Conservation (phyloP, 202 grass and related monocot genomes). For the Zizania palustris region DNA sequence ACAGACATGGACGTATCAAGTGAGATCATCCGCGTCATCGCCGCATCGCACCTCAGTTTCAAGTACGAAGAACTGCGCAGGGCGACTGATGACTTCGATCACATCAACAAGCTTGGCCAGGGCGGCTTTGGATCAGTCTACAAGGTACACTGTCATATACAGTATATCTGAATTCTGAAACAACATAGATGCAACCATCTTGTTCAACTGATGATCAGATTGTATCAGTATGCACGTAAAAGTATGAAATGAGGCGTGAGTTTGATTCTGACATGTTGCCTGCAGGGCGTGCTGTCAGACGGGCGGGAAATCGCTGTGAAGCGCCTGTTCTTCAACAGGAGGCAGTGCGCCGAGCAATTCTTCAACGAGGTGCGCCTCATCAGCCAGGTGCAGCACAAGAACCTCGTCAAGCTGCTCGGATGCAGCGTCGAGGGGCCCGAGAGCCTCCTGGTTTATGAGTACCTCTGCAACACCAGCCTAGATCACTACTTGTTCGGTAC, state of each 20-base stretch:
- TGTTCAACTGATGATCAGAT: too few relatives aligned
- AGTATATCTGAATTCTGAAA: not conserved
- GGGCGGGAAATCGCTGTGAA: conserved; percentile 82
- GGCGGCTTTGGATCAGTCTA: conserved; percentile 78
- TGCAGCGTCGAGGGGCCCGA: conserved; percentile 86
- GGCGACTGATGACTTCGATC: conserved; percentile 68
- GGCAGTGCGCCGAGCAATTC: conserved; percentile 73
- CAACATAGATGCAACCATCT: not conserved
- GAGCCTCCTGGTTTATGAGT: conserved; percentile 89
- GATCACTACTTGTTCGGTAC: conserved; percentile 82
- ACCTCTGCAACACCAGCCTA: conserved; percentile 87
- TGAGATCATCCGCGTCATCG: conserved; percentile 62
- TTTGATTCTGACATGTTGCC: conserved; percentile 9
- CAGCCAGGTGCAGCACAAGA: conserved; percentile 87
- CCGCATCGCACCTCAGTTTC: conserved; percentile 63
- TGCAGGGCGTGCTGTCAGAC: conserved; percentile 73
- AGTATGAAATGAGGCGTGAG: not conserved
- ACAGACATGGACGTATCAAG: conserved; percentile 61
- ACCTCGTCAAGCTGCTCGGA: conserved; percentile 76
- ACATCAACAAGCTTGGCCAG: conserved; percentile 79
- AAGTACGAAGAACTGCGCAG: conserved; percentile 62
- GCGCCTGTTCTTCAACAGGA: conserved; percentile 67
- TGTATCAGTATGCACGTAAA: too few relatives aligned
- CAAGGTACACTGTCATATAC: conserved; percentile 51
- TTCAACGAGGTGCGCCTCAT: conserved; percentile 78